Conservation (phyloP, 129 eudicot genomes). For the Lactuca sativa region DNA sequence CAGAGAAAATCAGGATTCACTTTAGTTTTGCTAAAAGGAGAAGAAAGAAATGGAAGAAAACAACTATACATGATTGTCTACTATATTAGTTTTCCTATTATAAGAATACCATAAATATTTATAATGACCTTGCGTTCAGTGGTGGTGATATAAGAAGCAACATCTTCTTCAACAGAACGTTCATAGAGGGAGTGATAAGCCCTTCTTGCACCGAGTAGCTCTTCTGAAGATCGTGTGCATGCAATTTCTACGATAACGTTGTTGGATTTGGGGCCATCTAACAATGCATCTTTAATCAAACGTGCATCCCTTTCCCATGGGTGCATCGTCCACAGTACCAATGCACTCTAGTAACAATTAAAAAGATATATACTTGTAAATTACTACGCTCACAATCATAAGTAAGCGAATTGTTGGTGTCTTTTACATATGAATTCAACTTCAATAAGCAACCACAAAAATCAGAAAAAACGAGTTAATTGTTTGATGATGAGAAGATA, state of each 20-base stretch:
- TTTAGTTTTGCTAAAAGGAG: too few species aligned
- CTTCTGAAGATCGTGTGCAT: conserved; percentile 64
- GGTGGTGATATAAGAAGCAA: conserved; percentile 41
- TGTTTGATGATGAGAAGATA: too few species aligned
- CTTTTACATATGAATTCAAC: too few species aligned
- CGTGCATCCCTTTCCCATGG: conserved; percentile 93
- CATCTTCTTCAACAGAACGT: conserved; percentile 78
- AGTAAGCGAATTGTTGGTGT: too few species aligned
- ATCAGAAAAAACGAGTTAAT: too few species aligned
- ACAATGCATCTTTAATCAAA: conserved; percentile 48
- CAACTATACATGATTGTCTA: too few species aligned
- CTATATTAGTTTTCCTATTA: too few species aligned
- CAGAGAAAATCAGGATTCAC: too few species aligned
- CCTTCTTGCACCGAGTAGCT: conserved; percentile 63
- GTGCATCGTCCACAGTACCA: conserved; percentile 71
- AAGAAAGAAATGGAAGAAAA: too few species aligned
- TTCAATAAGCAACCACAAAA: too few species aligned
- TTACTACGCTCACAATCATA: too few species aligned
- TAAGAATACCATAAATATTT: background rate
- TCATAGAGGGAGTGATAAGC: conserved; percentile 72
- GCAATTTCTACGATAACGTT: conserved; percentile 56
- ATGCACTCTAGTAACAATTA: conserved; percentile 37
- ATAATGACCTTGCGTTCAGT: conserved; percentile 47
- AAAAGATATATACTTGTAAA: background rate
- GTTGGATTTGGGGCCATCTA: conserved; percentile 36